Conservation (phyloP, 2,329 filamentous ascomycete genomes). For the Aphanoascus verrucosus region DNA sequence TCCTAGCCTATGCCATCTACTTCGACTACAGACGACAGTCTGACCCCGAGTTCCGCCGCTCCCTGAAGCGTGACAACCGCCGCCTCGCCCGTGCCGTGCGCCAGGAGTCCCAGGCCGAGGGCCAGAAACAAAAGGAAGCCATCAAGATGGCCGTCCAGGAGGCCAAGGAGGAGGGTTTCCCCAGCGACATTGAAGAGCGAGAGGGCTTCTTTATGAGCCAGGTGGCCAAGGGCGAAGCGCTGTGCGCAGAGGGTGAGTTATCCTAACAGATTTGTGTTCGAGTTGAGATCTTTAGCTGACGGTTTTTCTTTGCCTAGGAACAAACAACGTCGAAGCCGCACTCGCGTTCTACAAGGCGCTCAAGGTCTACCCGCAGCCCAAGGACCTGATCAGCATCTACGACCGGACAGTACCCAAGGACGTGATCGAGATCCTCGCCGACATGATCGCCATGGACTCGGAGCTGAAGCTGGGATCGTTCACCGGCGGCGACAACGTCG, state of each 20-base stretch:
- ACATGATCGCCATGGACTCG: conserved; percentile 93
- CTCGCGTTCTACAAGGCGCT: conserved; percentile 96
- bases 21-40: conserved; percentile 56
- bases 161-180: conserved; percentile 86
- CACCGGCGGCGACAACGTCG: conserved; percentile 25
- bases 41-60: conserved; percentile 52
- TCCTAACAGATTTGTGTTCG: neutral
- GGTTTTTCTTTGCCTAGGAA: conserved; percentile 21
- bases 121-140: conserved; percentile 45
- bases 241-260: conserved; percentile 68
- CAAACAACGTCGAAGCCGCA: conserved; percentile 61
- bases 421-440: conserved; percentile 87
- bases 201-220: conserved; percentile 96
- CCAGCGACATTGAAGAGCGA: conserved; percentile 77
- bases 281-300: neutral
- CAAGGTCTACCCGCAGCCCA: conserved; percentile 92
- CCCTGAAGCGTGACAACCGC: conserved; percentile 43
- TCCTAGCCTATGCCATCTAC: conserved; percentile 52
- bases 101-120: conserved; percentile 39
- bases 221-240: conserved; percentile 74
- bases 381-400: conserved; percentile 90
- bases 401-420: conserved; percentile 98
- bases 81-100: conserved; percentile 38
- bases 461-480: conserved; percentile 52
- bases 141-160: conserved; percentile 67